Evolutionary conservation across 108 stramenopile species (phyloP).

Genomic region (Tribonema minus): DNA sequence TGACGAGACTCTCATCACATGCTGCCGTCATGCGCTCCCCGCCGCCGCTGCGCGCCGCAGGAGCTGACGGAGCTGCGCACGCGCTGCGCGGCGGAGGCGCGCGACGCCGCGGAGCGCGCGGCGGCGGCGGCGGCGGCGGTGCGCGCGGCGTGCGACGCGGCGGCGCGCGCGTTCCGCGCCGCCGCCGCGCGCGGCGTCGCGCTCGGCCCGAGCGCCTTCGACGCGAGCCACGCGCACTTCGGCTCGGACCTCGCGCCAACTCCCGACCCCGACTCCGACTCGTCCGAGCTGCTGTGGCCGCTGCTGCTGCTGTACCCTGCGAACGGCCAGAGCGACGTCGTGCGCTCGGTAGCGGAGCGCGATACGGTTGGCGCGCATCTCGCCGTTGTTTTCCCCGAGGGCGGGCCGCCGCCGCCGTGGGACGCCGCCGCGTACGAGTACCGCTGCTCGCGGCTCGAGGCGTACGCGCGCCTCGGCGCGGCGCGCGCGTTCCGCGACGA

Average conservation of each 20-base stretch:
- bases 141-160: conserved; percentile 20
- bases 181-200: neutral
- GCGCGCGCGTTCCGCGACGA: neutral
- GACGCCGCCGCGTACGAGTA: conserved; percentile 21
- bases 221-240: conserved; percentile 11
- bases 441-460: conserved; percentile 1
- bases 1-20: no score
- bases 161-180: neutral
- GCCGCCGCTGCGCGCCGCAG: neutral
- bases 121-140: conserved; percentile 8
- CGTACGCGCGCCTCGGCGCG: neutral
- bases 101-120: neutral
- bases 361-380: conserved; percentile 26
- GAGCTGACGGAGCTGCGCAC: neutral
- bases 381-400: conserved; percentile 28
- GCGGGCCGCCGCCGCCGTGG: conserved; percentile 28
- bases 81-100: neutral
- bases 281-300: conserved; percentile 27
- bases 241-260: no score
- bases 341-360: neutral
- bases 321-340: conserved; percentile 22
- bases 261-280: no score
- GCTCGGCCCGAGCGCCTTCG: conserved; percentile 25
- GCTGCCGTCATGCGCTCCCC: neutral
- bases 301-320: conserved; percentile 34